phyloP scores from a whole-genome alignment of 306 rosid genomes.

The Luffa acutangula region DNA sequence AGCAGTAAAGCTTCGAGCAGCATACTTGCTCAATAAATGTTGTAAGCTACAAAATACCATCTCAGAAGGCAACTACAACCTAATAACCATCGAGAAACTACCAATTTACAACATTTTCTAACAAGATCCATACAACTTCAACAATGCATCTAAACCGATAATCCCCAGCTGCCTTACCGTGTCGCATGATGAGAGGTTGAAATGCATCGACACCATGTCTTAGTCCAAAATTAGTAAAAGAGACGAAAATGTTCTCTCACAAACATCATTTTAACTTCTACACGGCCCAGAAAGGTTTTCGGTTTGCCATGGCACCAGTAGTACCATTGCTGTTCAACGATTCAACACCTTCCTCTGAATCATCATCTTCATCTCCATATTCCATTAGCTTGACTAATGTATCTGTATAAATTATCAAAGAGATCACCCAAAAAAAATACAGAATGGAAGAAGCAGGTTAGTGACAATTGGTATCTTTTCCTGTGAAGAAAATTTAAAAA shows the following conservation, averaged over 20 bases:
- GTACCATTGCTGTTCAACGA: conserved; percentile 22
- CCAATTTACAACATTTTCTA: not conserved
- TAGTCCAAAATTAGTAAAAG: not conserved
- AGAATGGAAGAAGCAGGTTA: not conserved
- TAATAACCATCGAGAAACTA: not conserved
- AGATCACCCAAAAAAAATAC: not conserved
- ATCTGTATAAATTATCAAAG: conserved; percentile 32
- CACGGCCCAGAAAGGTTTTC: conserved; percentile 87
- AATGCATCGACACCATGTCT: not conserved
- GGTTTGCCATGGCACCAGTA: conserved; percentile 24
- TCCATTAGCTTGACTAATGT: conserved; percentile 87
- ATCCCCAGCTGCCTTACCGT: not conserved
- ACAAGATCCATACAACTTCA: not conserved
- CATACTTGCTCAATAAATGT: not conserved
- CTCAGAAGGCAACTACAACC: not conserved
- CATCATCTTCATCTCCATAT: conserved; percentile 91
- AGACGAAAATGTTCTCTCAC: not conserved
- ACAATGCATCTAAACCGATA: not conserved
- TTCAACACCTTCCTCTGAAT: conserved; percentile 38
- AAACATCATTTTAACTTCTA: conserved; percentile 16
- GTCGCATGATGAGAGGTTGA: not conserved
- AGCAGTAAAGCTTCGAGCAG: not conserved
- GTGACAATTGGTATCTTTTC: not conserved
- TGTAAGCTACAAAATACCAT: not conserved
- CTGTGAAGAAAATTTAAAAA: not conserved